Conservation (phyloP, 1,284 basidiomycete genomes). For the Leccinum huronense region DNA sequence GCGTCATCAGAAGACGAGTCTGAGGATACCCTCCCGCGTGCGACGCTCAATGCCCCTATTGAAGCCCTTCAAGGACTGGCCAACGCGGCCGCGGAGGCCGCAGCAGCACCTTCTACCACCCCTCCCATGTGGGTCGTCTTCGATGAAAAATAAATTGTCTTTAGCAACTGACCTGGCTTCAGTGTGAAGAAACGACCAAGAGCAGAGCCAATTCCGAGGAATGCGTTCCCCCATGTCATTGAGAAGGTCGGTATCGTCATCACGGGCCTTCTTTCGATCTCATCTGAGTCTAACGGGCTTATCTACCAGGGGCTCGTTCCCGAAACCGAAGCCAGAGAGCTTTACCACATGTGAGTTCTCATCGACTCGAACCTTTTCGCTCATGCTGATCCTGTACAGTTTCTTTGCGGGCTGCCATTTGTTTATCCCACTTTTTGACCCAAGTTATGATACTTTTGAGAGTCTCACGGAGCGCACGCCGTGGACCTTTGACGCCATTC, state of each 20-base stretch:
- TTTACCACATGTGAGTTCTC: constrained; percentile 71
- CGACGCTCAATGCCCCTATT: constrained; percentile 84
- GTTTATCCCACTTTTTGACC: constrained; percentile 92
- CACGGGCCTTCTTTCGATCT: constrained; percentile 4
- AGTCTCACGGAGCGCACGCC: constrained; percentile 85
- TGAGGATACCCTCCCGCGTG: constrained; percentile 79
- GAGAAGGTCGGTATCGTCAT: constrained; percentile 57
- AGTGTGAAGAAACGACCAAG: constrained; percentile 86
- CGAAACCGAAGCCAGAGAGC: constrained; percentile 74
- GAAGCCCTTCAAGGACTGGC: constrained; percentile 90
- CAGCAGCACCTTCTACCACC: constrained; percentile 60
- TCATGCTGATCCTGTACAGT: constrained; percentile 45
- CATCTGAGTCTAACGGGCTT: constrained; percentile 3
- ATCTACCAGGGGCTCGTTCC: constrained; percentile 65
- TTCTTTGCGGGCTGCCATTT: constrained; percentile 95
- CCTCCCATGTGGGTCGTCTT: constrained; percentile 27
- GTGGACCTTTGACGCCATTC: constrained; percentile 89
- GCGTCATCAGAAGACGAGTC: constrained; percentile 86
- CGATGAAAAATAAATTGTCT: constrained; percentile 19
- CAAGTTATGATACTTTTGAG: constrained; percentile 87
- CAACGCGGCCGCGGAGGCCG: constrained; percentile 90
- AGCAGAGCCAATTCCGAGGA: constrained; percentile 82
- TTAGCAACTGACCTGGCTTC: constrained; percentile 18
- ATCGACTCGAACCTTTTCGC: constrained; percentile 6
- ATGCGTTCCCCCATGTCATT: constrained; percentile 80